A percentile compares a stretch with the other conserved stretches of the same genome.
phyloP scores from a whole-genome alignment of 768 basidiomycete species.

The Mycena galericulata region DNA sequence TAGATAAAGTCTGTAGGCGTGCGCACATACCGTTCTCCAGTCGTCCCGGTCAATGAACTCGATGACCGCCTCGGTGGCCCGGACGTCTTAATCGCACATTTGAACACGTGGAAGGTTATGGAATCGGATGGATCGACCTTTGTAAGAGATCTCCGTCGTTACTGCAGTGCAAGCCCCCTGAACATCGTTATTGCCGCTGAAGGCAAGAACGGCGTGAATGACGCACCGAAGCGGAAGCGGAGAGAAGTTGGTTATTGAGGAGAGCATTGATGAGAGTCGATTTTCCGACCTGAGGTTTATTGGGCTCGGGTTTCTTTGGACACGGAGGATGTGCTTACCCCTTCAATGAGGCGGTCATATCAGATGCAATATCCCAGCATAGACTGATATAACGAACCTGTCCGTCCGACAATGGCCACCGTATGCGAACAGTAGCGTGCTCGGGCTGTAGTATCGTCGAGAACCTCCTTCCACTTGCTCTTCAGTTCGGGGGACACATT shows the following conservation, averaged over 20 bases:
- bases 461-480: not conserved
- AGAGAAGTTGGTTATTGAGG: conserved; percentile 19
- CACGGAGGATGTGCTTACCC: conserved; percentile 2
- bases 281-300: conserved; percentile 23
- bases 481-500: not conserved
- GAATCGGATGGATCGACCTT: not conserved
- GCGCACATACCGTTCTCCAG: conserved; percentile 28
- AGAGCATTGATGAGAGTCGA: conserved; percentile 33
- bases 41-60: conserved; percentile 26
- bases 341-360: not conserved
- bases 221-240: conserved; percentile 33
- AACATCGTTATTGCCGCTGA: not conserved
- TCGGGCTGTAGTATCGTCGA: not conserved
- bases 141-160: conserved; percentile 28
- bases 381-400: conserved; percentile 14
- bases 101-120: no score
- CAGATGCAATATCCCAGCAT: not conserved
- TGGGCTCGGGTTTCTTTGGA: not conserved
- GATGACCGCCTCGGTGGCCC: conserved; percentile 19
- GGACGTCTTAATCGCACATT: conserved; percentile 7
- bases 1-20: not conserved
- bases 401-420: conserved; percentile 32
- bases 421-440: conserved; percentile 4
- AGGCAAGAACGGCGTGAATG: not conserved
- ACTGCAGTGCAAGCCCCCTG: conserved; percentile 36